Conservation (phyloP, 2,329 filamentous ascomycete species). For the Monilinia aucupariae region DNA sequence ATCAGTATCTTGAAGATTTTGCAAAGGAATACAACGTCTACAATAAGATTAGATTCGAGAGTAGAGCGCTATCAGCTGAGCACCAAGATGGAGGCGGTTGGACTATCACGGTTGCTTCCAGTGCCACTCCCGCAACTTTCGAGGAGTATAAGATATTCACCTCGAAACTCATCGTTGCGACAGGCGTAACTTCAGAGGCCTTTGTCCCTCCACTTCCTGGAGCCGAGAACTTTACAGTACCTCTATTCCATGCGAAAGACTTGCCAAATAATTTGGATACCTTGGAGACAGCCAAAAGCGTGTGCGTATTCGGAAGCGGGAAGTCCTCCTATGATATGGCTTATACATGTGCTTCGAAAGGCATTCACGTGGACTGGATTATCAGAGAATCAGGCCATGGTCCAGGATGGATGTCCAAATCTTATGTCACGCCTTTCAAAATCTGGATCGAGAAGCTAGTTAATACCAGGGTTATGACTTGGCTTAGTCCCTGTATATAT, state of each 20-base stretch:
- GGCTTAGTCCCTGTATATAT: slow-evolving; percentile 72
- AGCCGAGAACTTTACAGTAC: slow-evolving; percentile 41
- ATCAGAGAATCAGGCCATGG: slow-evolving; percentile 54
- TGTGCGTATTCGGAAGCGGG: slow-evolving; percentile 55
- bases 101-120: slow-evolving; percentile 35
- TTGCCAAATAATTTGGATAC: slow-evolving; percentile 41
- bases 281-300: slow-evolving; percentile 40
- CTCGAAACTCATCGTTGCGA: slow-evolving; percentile 49
- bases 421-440: slow-evolving; percentile 62
- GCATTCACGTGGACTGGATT: slow-evolving; percentile 54
- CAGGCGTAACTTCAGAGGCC: slow-evolving; percentile 48
- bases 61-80: slow-evolving; percentile 44
- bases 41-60: slow-evolving; percentile 45
- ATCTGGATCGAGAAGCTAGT: slow-evolving; percentile 63
- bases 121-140: not conserved
- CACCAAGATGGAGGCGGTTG: slow-evolving; percentile 41
- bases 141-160: slow-evolving; percentile 34
- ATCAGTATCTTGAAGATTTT: slow-evolving; percentile 53
- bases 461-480: slow-evolving; percentile 61
- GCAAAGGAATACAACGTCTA: slow-evolving; percentile 48
- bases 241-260: slow-evolving; percentile 47
- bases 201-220: slow-evolving; percentile 45
- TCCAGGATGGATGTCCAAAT: slow-evolving; percentile 52
- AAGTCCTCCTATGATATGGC: slow-evolving; percentile 63
- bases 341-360: slow-evolving; percentile 53